Base-by-base conservation (phyloP, 2,329 filamentous ascomycete genomes). In the Beauveria medogensis region DNA sequence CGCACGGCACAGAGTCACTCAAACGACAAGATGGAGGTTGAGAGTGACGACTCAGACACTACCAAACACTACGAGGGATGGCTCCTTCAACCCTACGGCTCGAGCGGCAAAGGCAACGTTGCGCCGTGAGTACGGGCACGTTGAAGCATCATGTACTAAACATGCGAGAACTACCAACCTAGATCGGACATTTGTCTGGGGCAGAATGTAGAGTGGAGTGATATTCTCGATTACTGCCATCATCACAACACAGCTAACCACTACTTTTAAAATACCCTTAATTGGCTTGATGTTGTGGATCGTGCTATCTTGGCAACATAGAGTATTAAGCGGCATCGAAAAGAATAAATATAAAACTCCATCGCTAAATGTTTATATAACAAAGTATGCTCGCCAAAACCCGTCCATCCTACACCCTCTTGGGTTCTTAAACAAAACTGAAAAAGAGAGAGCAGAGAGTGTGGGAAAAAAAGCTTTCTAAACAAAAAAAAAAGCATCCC, bases 31-130 rank as follows among this genome's bases (percentile, higher is more conserved):
- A 30, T 30, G 18, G 30, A 52, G 4, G 22, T 61, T 63, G 46
- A 61, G 10, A 44, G 34, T 20, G 50, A 30, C 2, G 68, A 65
- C 64, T 64, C 68, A 55, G 69, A 70, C 61, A 70, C 69, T 37
- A 58, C 69, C 30, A 71, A 74, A 55, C 71, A 72, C 55, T 73
- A 73, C 55, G 69, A 75, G 63, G 72, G 73, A 34, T 75, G 73
- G 74, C 67, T 75, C 28, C 52, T 73, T 58, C 67, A 73, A 59
- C 73, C 73, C 8, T 75, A 75, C 54, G 72, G 73, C 64, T 64
- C 68, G 20, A 70, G 64, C 55, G 69, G 67, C 14, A 60, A 48
- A 24, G 58, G 48, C 41, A 48, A 28, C 22, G 50, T 24, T 47
- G 50, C 50, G 24, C 58, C 50, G 58, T 60, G 50, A 60, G 58